These are phyloP conservation scores for Periconia sp. DNA, from an alignment of 2,329 filamentous ascomycete species.

Conservation along the genomic window DNA sequence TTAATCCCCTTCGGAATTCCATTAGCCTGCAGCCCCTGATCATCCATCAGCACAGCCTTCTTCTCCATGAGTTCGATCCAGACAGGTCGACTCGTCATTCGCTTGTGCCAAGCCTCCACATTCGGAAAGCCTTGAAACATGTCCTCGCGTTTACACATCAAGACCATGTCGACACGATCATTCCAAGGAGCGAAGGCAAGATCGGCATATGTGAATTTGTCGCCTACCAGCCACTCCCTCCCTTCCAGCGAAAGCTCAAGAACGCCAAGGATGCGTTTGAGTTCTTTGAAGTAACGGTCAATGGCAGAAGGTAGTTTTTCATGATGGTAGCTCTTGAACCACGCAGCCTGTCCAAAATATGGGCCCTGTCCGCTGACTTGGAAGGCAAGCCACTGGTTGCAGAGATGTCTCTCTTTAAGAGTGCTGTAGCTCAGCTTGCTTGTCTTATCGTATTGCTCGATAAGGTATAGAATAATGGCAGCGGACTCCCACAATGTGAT, in stretches of 20 bases:
- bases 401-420: constrained; percentile 23
- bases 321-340: constrained; percentile 36
- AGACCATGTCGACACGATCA: constrained; percentile 17
- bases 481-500: constrained; percentile 45
- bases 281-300: constrained; percentile 50
- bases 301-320: constrained; percentile 48
- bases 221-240: constrained; percentile 46
- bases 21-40: constrained; percentile 30
- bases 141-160: constrained; percentile 13
- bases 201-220: constrained; percentile 48
- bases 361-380: constrained; percentile 40
- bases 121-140: constrained; percentile 18
- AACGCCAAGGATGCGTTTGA: constrained; percentile 49
- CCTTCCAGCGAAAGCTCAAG: constrained; percentile 38
- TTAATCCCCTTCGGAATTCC: neutral
- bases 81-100: constrained; percentile 18
- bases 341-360: constrained; percentile 49
- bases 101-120: constrained; percentile 40
- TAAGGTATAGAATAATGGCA: constrained; percentile 44
- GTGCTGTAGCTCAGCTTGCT: constrained; percentile 26
- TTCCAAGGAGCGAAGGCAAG: constrained; percentile 46
- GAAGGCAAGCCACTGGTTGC: constrained; percentile 35
- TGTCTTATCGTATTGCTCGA: constrained; percentile 38
- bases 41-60: constrained; percentile 39
- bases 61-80: constrained; percentile 40